A percentile compares a stretch with the other conserved stretches of the same genome.
These are phyloP conservation scores for Corylus americana DNA, from an alignment of 306 rosid species.

Conservation along the genomic window DNA sequence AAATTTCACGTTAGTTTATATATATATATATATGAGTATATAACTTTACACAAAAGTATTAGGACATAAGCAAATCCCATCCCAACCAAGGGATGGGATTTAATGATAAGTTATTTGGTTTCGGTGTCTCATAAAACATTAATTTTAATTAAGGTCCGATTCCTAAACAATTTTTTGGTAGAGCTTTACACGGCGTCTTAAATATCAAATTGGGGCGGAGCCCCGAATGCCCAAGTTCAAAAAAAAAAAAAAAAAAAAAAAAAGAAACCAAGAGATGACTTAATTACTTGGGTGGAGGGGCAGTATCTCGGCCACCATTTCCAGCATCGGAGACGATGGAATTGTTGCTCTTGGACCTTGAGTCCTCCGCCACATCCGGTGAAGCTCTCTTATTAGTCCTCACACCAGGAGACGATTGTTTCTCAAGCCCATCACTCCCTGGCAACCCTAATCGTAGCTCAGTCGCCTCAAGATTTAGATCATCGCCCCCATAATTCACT, in stretches of 20 bases:
- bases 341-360: slow-evolving; percentile 19
- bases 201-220: too few species aligned
- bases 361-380: slow-evolving; percentile 34
- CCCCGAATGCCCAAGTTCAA: too few species aligned
- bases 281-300: slow-evolving; percentile 63
- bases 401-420: slow-evolving; percentile 27
- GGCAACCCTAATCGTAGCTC: slow-evolving; percentile 78
- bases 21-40: too few species aligned
- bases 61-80: neutral
- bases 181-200: too few species aligned
- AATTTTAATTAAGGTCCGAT: too few species aligned
- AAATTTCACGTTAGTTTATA: neutral
- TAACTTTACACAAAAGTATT: neutral
- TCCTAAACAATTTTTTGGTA: too few species aligned
- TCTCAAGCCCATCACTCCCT: slow-evolving; percentile 39
- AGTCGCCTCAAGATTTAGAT: slow-evolving; percentile 51
- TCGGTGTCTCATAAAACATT: too few species aligned
- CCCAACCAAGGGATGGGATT: too few species aligned
- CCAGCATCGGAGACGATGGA: slow-evolving; percentile 17
- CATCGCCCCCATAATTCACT: slow-evolving; percentile 26
- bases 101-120: neutral
- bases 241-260: too few species aligned
- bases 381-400: slow-evolving; percentile 59
- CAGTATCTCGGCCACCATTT: slow-evolving; percentile 13
- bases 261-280: too few species aligned